Percentiles rank a stretch among this genome's conserved stretches.
These are phyloP conservation scores for Calonectria naviculata DNA, from an alignment of 2,329 filamentous ascomycete species.

Conservation along the genomic window DNA sequence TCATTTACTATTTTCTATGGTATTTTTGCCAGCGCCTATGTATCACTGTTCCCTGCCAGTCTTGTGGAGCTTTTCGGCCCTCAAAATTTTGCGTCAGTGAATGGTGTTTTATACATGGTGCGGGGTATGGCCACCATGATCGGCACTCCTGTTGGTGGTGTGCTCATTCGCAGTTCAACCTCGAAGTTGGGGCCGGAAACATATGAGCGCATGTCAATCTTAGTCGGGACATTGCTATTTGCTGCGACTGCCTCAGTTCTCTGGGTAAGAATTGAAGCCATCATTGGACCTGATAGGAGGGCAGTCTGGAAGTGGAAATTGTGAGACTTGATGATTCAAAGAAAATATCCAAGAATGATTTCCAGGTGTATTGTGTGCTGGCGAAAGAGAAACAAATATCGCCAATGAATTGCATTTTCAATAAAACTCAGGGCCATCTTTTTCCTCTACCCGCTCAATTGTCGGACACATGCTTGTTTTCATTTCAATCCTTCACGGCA, in stretches of 20 bases:
- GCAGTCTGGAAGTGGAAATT: conserved; percentile 14
- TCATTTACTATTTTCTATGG: conserved; percentile 2
- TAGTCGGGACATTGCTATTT: neutral
- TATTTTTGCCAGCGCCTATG: conserved; percentile 5
- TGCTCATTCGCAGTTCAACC: neutral
- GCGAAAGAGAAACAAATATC: too few relatives aligned
- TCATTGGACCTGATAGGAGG: conserved; percentile 8
- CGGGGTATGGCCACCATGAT: conserved; percentile 1
- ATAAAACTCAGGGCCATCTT: too few relatives aligned
- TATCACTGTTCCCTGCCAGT: neutral
- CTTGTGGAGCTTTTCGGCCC: conserved; percentile 10
- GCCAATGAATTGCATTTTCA: too few relatives aligned
- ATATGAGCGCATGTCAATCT: neutral
- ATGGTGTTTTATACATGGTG: neutral
- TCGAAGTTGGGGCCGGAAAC: neutral
- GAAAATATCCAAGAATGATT: too few relatives aligned
- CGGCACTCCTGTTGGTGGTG: conserved; percentile 7
- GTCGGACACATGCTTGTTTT: too few relatives aligned
- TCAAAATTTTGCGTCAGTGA: neutral
- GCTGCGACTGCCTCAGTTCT: neutral
- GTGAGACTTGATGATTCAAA: neutral
- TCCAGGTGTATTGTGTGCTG: too few relatives aligned
- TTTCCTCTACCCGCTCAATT: too few relatives aligned
- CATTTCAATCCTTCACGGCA: too few relatives aligned
- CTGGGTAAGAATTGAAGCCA: conserved; percentile 13